Percentiles rank a stretch among this genome's conserved stretches.
phyloP scores from a whole-genome alignment of 176 grass and related monocot genomes.

The Chloris gayana region DNA sequence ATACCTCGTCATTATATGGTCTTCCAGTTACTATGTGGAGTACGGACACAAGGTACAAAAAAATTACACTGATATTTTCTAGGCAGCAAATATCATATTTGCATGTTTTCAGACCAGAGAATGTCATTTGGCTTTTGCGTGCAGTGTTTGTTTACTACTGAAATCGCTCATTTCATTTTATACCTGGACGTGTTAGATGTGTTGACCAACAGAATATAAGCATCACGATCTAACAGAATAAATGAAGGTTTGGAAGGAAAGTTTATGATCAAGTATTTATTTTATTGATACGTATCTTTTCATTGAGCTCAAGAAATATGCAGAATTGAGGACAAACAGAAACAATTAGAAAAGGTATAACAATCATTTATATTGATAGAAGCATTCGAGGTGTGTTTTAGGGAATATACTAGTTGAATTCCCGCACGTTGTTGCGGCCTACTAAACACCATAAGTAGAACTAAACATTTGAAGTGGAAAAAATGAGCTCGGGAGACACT shows the following conservation, averaged over 20 bases:
- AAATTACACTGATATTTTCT: constrained; percentile 11
- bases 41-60: constrained; percentile 88
- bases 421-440: too few relatives aligned
- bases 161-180: neutral
- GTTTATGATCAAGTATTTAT: constrained; percentile 10
- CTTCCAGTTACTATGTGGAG: constrained; percentile 97
- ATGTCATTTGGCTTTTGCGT: neutral
- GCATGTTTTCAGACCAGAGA: neutral
- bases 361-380: constrained; percentile 64
- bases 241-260: neutral
- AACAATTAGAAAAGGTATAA: constrained; percentile 60
- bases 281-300: constrained; percentile 63
- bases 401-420: too few relatives aligned
- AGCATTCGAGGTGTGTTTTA: constrained; percentile 1
- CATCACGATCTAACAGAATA: neutral
- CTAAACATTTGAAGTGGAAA: too few relatives aligned
- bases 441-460: too few relatives aligned
- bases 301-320: constrained; percentile 86
- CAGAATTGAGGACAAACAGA: constrained; percentile 76
- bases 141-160: neutral
- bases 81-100: neutral
- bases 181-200: neutral
- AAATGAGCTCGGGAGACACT: too few relatives aligned
- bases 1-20: constrained; percentile 90
- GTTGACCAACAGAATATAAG: neutral